Evolutionary conservation across 2,329 filamentous ascomycete genomes (phyloP).

Genomic region (Aureobasidium sp.): DNA sequence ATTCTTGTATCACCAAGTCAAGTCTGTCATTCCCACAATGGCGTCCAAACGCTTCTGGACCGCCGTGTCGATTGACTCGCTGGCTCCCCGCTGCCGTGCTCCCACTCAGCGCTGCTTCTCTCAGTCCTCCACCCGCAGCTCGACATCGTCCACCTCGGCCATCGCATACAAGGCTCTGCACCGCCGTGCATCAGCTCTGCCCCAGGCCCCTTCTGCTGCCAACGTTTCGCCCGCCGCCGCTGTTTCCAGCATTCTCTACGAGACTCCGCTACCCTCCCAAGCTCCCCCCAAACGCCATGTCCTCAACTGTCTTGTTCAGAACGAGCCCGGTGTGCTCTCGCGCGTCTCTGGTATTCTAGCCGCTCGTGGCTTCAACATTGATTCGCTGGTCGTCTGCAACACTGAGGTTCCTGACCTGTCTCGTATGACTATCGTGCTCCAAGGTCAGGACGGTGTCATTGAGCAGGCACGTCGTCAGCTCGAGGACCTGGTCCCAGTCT

Average conservation of each 20-base stretch:
- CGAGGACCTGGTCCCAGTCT: conserved; percentile 94
- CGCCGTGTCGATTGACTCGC: conserved; percentile 11
- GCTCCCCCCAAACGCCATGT: conserved; percentile 88
- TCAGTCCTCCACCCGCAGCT: conserved; percentile 17
- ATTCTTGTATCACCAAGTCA: neutral
- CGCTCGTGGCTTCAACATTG: conserved; percentile 97
- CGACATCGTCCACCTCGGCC: conserved; percentile 72
- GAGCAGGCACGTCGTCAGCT: conserved; percentile 94
- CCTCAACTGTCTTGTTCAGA: conserved; percentile 97
- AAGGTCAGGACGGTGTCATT: conserved; percentile 91
- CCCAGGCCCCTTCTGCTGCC: conserved; percentile 53
- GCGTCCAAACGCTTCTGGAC: conserved; percentile 25
- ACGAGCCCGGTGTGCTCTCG: conserved; percentile 94
- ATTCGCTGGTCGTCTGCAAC: conserved; percentile 94
- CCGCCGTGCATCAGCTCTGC: conserved; percentile 77
- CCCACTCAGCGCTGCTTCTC: neutral
- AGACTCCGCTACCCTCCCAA: conserved; percentile 78
- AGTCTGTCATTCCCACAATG: conserved; percentile 18
- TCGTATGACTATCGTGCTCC: conserved; percentile 97
- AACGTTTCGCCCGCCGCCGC: conserved; percentile 86
- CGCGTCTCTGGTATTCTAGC: conserved; percentile 94
- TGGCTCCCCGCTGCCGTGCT: conserved; percentile 1
- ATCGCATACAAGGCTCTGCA: conserved; percentile 96
- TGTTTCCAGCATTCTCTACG: conserved; percentile 97
- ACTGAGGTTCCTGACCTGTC: conserved; percentile 95